These are phyloP conservation scores for Saturnispora serradocipensis DNA, from an alignment of 805 yeast genomes.

Conservation along the genomic window DNA sequence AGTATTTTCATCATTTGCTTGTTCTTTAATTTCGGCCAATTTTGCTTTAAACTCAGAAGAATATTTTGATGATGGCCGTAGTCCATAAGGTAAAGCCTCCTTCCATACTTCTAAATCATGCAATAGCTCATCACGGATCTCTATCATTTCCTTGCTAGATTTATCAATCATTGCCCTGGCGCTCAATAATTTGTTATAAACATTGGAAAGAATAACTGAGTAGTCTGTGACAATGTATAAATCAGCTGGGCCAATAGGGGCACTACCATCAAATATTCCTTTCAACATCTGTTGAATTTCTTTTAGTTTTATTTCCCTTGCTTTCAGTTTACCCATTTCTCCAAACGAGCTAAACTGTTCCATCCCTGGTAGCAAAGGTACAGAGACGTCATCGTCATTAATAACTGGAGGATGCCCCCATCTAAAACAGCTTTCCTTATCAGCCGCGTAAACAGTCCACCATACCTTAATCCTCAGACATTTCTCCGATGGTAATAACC, in stretches of 20 bases:
- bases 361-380: constrained; percentile 22
- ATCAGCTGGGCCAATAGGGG: constrained; percentile 8
- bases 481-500: constrained; percentile 30
- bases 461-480: constrained; percentile 35
- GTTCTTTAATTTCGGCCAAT: constrained; percentile 6
- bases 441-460: constrained; percentile 41
- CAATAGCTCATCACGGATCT: constrained; percentile 12
- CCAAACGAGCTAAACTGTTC: constrained; percentile 17
- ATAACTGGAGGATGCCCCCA: constrained; percentile 43
- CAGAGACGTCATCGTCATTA: constrained; percentile 31
- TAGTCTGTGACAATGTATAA: constrained; percentile 17
- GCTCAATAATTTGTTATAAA: constrained; percentile 22
- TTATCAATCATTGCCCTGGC: constrained; percentile 21
- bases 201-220: constrained; percentile 20
- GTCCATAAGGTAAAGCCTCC: constrained; percentile 18
- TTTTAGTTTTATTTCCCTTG: constrained; percentile 5
- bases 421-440: constrained; percentile 35
- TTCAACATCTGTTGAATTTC: constrained; percentile 9
- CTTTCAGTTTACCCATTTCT: neutral
- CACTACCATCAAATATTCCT: neutral
- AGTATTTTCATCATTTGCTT: constrained; percentile 2
- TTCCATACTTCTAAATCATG: constrained; percentile 24
- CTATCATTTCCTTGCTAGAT: constrained; percentile 13
- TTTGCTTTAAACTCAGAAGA: constrained; percentile 8
- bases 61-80: constrained; percentile 17